Conservation (phyloP, 1,139 yeast species). For the Zhuliangozyma blackwelliae region DNA sequence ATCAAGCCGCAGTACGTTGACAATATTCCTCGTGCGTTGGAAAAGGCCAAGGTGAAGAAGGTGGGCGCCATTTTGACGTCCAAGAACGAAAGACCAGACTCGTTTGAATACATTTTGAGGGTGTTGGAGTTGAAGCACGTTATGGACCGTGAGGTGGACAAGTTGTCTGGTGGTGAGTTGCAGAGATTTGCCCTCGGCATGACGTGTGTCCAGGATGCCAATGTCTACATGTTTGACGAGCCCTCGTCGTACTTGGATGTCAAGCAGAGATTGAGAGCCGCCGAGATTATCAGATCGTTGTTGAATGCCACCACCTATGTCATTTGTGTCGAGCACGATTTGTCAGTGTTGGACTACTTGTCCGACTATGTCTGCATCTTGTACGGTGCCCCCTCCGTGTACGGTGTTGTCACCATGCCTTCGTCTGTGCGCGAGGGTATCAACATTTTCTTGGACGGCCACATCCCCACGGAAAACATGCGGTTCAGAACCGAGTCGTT, state of each 20-base stretch:
- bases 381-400: conserved; percentile 96
- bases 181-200: conserved; percentile 97
- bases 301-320: conserved; percentile 73
- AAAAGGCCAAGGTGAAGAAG: conserved; percentile 78
- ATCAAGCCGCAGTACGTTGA: conserved; percentile 98
- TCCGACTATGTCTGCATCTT: conserved; percentile 95
- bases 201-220: conserved; percentile 93
- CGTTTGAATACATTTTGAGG: conserved; percentile 58
- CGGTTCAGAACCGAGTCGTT: conserved; percentile 94
- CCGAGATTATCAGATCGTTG: conserved; percentile 84
- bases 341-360: conserved; percentile 91
- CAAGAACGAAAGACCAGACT: conserved; percentile 63
- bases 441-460: conserved; percentile 96
- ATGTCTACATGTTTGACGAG: conserved; percentile 98
- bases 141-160: conserved; percentile 77
- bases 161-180: conserved; percentile 96
- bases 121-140: conserved; percentile 72
- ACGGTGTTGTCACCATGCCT: conserved; percentile 96
- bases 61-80: conserved; percentile 81
- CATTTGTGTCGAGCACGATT: conserved; percentile 97
- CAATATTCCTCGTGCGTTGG: conserved; percentile 90
- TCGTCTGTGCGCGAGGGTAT: conserved; percentile 97
- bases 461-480: conserved; percentile 93
- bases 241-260: conserved; percentile 98
- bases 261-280: conserved; percentile 97